Evolutionary conservation across 352 stramenopile species (phyloP), one percentile per base, ranked within the genome.

Genomic region (Phytophthora pisi): DNA sequence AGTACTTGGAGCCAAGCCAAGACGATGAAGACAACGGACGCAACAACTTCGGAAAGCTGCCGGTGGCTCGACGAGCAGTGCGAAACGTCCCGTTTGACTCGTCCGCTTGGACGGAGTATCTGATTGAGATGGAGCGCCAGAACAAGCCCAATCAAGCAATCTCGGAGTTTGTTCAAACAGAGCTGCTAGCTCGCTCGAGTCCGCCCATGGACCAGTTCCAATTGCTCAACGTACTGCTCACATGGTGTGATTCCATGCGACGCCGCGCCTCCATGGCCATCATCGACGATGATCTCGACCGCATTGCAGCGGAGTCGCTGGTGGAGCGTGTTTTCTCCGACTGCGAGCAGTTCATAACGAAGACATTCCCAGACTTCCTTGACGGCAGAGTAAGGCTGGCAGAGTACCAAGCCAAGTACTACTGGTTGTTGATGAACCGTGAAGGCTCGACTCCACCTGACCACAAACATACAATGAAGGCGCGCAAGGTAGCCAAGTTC

Each of bases 11-110:
- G 20, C 24, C 49, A 43, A 46, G 64, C 5, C 26, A 57, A 42
- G 15, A 28, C 18, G 23, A 26, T 1, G 42, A 49, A 54, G 31
- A 42, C 15, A 24, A 34, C 23, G 46, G 26, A 30, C 26, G 26
- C 2, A 7, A 30, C 26, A 30, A 16, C 10, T 10, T 24, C 13
- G 30, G 68, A 4, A 72, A 57, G 13, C 30, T 91, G 18, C 55
- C 24, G 18, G 60, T 76, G 10, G 68, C 67, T 9, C 67, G 61
- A 30, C 75, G 83, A 26, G 81, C 80, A 15, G 76, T 88, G 38
- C 81, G 81, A 8, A 93, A 93, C 51, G 72, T 92, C 18, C 84
- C 81, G 1, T 90, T 90, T 26, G 83, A 93, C 55, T 88, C 85
- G 16, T 62, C 51, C 23, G 57, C 75, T 5, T 93, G 85, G 85